Base-by-base conservation (phyloP, 176 grass and related monocot genomes). In the Panicum miliaceum region DNA sequence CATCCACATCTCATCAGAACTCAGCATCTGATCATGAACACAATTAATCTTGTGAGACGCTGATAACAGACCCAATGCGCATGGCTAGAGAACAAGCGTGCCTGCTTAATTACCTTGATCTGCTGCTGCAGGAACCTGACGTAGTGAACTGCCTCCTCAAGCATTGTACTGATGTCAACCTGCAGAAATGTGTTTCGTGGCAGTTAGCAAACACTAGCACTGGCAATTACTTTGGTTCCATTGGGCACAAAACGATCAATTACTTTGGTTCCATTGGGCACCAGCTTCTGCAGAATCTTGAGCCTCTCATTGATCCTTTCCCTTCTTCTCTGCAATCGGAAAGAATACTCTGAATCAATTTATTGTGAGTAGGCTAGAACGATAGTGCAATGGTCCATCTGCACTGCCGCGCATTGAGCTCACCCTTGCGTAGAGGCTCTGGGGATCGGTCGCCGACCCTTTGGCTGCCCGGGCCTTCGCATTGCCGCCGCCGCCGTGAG, bases 151-250 rank as follows among this genome's bases (percentile, higher is more conserved):
- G 94, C 91, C 81, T 94, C 89, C 82, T 94, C 91, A 57, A 97
- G 84, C 90, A 94, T 94, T 3, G 92, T 92, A 85, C 94, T 94
- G 76, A 97, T 93, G 77, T 94, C 91, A 66, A 94, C 94, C 94
- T 94, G 79, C 38, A 71, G 43, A 63, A 3, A 77, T 32, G 48
- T 66, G 48, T 60, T 54, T 65, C 7, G 48, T 13, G 77, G 27
- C 32, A 64, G 47, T 88, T 41, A 81, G 43, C 54, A 68, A 65
- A 68, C 26, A 53, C 6, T 26, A 37, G 20, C 26, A 23, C 3
- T 37, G 29, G 20, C 46, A 14, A 53, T 40, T 5, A 92, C 91
- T 88, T 97, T 90, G 35, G 92, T 94, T 68, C 92, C 94, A 70
- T 94, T 97, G 8, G 94, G 94, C 10, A 94, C 87, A n/a, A 18